Conservation (phyloP, 805 yeast species). For the Metschnikowia reukaufii region DNA sequence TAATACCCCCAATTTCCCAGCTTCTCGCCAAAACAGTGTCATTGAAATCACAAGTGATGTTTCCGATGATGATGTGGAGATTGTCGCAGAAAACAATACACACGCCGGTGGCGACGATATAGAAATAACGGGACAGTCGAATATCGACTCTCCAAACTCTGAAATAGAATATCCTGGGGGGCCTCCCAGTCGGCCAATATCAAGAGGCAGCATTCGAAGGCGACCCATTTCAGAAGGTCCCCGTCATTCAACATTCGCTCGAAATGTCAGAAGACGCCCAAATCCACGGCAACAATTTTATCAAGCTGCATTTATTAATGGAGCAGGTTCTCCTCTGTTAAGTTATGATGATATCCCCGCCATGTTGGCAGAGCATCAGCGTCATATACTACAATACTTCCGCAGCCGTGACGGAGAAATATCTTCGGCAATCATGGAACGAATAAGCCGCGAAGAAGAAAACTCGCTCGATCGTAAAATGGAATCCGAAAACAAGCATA, state of each 20-base stretch:
- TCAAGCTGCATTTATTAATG: conserved; percentile 1
- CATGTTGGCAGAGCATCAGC: conserved; percentile 11
- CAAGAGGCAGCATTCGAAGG: neutral
- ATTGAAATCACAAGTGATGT: conserved; percentile 17
- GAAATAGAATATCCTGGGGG: conserved; percentile 7
- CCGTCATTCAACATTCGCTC: neutral
- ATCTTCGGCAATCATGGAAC: conserved; percentile 33
- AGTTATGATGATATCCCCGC: conserved; percentile 8
- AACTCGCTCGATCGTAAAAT: conserved; percentile 33
- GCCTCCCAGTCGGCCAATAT: conserved; percentile 3
- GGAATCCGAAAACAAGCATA: conserved; percentile 31
- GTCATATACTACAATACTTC: conserved; percentile 5
- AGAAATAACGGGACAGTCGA: conserved; percentile 18
- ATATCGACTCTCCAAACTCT: neutral
- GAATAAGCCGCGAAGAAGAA: conserved; percentile 44
- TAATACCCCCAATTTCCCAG: neutral
- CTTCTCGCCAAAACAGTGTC: conserved; percentile 9
- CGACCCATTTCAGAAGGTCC: neutral
- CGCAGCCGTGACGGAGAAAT: conserved; percentile 12
- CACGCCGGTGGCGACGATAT: conserved; percentile 11
- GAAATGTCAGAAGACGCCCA: conserved; percentile 13
- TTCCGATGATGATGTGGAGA: conserved; percentile 18
- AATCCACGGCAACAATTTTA: conserved; percentile 3
- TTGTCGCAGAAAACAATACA: conserved; percentile 14
- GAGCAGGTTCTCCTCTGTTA: neutral